Conservation (phyloP, 163 green algal species). For the Scenedesmus sp. region DNA sequence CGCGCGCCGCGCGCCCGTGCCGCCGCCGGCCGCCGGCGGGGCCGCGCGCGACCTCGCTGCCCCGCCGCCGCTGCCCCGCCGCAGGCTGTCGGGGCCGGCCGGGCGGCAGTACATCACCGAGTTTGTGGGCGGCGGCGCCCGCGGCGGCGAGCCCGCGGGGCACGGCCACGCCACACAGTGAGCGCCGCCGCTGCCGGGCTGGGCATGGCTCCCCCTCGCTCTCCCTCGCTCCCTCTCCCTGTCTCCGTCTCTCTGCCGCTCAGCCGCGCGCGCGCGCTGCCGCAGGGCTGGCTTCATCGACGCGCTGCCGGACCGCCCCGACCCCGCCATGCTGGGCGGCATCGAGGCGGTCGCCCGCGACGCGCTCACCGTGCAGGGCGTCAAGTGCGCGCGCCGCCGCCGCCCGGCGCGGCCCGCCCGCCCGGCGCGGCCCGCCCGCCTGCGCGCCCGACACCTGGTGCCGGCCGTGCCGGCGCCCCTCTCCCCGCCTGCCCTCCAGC, state of each 20-base stretch:
- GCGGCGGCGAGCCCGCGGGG: no score
- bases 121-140: slow-evolving; percentile 12
- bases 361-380: slow-evolving; percentile 55
- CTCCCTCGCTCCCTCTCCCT: no score
- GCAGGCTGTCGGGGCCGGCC: background rate
- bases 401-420: no score
- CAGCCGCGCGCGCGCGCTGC: background rate
- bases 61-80: no score
- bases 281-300: slow-evolving; percentile 56
- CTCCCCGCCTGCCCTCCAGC: no score
- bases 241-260: no score
- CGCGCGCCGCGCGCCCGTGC: background rate
- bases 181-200: no score
- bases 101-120: slow-evolving; percentile 42
- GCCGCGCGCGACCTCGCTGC: background rate
- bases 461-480: no score
- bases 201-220: no score
- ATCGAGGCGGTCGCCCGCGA: slow-evolving; percentile 53
- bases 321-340: slow-evolving; percentile 60
- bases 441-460: no score
- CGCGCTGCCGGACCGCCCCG: slow-evolving; percentile 63
- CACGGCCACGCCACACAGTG: no score
- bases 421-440: no score
- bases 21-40: background rate
- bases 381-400: slow-evolving; percentile 47